Percentiles rank a stretch among this genome's conserved stretches.
Evolutionary conservation across 352 stramenopile genomes (phyloP).

Genomic region (Thalassiosira livingstoniorum): DNA sequence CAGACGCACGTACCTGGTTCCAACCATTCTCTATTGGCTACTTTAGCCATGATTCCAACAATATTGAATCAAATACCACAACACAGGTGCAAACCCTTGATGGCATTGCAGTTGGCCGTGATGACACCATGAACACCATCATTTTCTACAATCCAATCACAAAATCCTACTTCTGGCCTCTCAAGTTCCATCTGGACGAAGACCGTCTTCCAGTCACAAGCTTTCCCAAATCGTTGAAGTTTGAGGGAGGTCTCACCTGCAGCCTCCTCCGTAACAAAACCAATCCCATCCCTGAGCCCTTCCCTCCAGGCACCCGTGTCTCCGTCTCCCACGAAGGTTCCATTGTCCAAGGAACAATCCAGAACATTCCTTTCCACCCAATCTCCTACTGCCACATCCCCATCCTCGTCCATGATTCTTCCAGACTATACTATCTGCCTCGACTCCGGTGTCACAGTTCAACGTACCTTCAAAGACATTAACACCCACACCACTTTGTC

Average conservation of each 20-base stretch:
- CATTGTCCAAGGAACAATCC: background rate
- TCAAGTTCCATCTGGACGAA: conserved; percentile 20
- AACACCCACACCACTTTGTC: too few relatives aligned
- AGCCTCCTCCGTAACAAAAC: conserved; percentile 16
- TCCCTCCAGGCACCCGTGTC: conserved; percentile 22
- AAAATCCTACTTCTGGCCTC: conserved; percentile 11
- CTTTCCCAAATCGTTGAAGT: conserved; percentile 18
- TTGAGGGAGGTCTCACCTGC: conserved; percentile 26
- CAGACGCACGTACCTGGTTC: conserved; percentile 7
- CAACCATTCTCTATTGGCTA: conserved; percentile 23
- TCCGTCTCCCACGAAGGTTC: background rate
- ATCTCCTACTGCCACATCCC: too few relatives aligned
- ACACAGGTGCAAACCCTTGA: conserved; percentile 22
- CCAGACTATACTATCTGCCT: too few relatives aligned
- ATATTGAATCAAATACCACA: background rate
- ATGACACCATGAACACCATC: too few relatives aligned
- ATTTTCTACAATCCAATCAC: conserved; percentile 45
- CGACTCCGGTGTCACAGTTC: too few relatives aligned
- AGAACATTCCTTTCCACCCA: conserved; percentile 7
- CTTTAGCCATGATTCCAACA: background rate
- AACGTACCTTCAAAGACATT: too few relatives aligned
- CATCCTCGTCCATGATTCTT: too few relatives aligned
- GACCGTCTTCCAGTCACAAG: background rate
- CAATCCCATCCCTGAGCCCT: conserved; percentile 23
- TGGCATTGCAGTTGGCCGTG: conserved; percentile 21